phyloP scores from a whole-genome alignment of 345 rosid genomes.

The Dovyalis caffra region DNA sequence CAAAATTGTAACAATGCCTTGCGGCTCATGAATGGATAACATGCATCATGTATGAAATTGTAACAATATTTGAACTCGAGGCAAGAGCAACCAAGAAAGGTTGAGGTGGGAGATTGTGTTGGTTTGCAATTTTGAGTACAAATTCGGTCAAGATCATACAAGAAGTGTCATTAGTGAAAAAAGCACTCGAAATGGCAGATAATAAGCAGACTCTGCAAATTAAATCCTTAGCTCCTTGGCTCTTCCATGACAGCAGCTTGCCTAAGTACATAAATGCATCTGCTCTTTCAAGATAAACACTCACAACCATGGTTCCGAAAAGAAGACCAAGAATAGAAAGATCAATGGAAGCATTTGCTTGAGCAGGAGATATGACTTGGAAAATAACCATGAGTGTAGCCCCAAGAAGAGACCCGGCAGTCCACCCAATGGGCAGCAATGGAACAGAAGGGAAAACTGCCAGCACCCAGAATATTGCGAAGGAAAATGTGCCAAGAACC shows the following conservation, averaged over 20 bases:
- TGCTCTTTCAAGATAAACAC: slow-evolving; percentile 77
- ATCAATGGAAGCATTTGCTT: slow-evolving; percentile 79
- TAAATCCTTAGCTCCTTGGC: slow-evolving; percentile 73
- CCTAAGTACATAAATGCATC: slow-evolving; percentile 80
- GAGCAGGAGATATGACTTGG: slow-evolving; percentile 60
- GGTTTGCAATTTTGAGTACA: slow-evolving; percentile 73
- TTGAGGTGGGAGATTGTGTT: slow-evolving; percentile 73
- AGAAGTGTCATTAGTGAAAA: slow-evolving; percentile 87
- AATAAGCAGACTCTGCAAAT: slow-evolving; percentile 61
- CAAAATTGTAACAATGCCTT: background rate
- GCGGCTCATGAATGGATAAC: background rate
- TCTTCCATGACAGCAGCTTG: slow-evolving; percentile 63
- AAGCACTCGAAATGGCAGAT: slow-evolving; percentile 78
- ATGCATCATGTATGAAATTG: background rate
- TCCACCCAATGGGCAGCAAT: slow-evolving; percentile 74
- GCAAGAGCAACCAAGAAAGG: slow-evolving; percentile 82
- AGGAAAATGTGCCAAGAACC: slow-evolving; percentile 65
- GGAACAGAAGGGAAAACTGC: slow-evolving; percentile 88
- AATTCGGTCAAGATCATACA: slow-evolving; percentile 84
- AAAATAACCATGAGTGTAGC: slow-evolving; percentile 88
- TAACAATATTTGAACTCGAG: slow-evolving; percentile 76
- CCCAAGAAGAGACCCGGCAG: slow-evolving; percentile 83
- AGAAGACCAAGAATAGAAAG: slow-evolving; percentile 84
- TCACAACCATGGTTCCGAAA: slow-evolving; percentile 86
- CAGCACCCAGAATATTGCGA: slow-evolving; percentile 70